phyloP scores from a whole-genome alignment of 1,284 basidiomycete species.

The Papiliotrema fonsecae region DNA sequence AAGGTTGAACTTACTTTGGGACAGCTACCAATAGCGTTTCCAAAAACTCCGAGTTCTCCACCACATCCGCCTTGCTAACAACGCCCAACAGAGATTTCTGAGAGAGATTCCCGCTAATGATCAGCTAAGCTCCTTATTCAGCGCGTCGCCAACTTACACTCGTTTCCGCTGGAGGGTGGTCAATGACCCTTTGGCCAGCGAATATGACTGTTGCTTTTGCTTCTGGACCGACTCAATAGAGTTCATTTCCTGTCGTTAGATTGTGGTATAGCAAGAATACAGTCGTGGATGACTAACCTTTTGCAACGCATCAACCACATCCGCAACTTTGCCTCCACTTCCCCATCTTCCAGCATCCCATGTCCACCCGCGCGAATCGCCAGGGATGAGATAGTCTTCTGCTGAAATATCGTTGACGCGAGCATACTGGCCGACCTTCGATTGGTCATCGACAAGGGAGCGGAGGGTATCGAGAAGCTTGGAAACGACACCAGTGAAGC shows the following conservation, averaged over 20 bases:
- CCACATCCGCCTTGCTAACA: conserved; percentile 73
- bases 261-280: neutral
- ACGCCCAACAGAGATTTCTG: conserved; percentile 80
- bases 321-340: conserved; percentile 67
- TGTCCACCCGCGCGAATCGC: conserved; percentile 56
- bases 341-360: conserved; percentile 90
- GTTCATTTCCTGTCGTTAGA: conserved; percentile 65
- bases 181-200: conserved; percentile 86
- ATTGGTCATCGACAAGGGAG: conserved; percentile 84
- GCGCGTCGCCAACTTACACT: conserved; percentile 1
- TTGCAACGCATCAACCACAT: conserved; percentile 73
- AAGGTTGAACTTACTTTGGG: conserved; percentile 63
- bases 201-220: conserved; percentile 85
- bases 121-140: conserved; percentile 2
- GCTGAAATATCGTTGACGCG: conserved; percentile 72
- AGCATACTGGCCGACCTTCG: conserved; percentile 73
- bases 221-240: conserved; percentile 87
- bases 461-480: conserved; percentile 94
- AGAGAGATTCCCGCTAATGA: conserved; percentile 80
- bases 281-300: conserved; percentile 56
- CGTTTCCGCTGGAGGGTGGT: conserved; percentile 67
- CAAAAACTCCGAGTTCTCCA: conserved; percentile 79
- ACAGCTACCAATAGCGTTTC: conserved; percentile 92
- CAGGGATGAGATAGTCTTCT: conserved; percentile 66
- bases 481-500: conserved; percentile 79